Conservation (phyloP, 2,329 filamentous ascomycete genomes). For the Tympanopsis confertula region DNA sequence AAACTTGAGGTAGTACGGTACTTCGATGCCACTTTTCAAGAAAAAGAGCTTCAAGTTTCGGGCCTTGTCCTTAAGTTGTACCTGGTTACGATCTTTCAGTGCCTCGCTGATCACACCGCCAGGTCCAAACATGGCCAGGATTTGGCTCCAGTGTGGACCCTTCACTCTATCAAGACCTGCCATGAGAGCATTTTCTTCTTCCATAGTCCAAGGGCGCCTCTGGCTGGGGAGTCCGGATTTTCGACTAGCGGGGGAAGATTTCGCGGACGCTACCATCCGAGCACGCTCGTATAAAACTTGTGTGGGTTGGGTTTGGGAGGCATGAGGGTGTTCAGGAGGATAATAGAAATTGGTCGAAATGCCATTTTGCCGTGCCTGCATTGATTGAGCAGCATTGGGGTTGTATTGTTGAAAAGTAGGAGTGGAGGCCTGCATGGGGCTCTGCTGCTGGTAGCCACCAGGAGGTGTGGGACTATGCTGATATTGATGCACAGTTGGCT, state of each 20-base stretch:
- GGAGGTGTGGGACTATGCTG: neutral
- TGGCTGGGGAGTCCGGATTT: slow-evolving; percentile 35
- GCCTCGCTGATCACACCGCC: slow-evolving; percentile 48
- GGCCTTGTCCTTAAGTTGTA: slow-evolving; percentile 51
- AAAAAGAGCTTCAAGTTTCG: slow-evolving; percentile 50
- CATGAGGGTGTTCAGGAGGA: neutral
- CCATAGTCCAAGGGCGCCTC: slow-evolving; percentile 47
- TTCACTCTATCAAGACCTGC: slow-evolving; percentile 49
- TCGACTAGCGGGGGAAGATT: slow-evolving; percentile 33
- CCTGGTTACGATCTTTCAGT: slow-evolving; percentile 48
- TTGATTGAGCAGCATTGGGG: neutral
- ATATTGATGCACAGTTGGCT: neutral
- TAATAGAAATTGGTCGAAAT: neutral
- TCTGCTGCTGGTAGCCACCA: slow-evolving; percentile 1
- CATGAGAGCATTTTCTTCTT: slow-evolving; percentile 51
- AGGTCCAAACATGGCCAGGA: slow-evolving; percentile 48
- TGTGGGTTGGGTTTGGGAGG: slow-evolving; percentile 16
- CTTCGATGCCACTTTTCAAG: slow-evolving; percentile 48
- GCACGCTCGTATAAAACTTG: slow-evolving; percentile 40
- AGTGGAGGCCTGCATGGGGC: neutral
- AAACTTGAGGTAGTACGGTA: slow-evolving; percentile 45
- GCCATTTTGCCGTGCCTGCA: neutral
- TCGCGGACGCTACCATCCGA: slow-evolving; percentile 36
- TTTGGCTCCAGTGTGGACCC: slow-evolving; percentile 53
- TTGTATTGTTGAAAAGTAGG: slow-evolving; percentile 1